Base-by-base conservation (phyloP, 352 stramenopile species). In the Hyaloperonospora brassicae region DNA sequence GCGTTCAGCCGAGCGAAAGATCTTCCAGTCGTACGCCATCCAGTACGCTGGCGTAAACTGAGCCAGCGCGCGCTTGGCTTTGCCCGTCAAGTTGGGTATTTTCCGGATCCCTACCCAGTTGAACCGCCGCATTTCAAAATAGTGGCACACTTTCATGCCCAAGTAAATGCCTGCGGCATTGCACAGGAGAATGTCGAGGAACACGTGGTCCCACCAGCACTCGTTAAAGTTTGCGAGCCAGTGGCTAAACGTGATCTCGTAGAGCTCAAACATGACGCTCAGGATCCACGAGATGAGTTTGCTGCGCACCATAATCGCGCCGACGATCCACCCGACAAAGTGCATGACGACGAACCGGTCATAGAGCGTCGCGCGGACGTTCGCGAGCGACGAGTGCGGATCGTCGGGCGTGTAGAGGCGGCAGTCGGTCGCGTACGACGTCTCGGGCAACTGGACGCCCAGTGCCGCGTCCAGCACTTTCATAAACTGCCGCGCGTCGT, bases 131-230 rank as follows among this genome's bases (percentile, higher is more conserved):
- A 93, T 93, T 59, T 91, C 84, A 44, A 91, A 88, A 72, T 78
- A 91, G 22, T 75, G 78, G 52, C 80, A 91, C 40, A 93, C 80
- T 58, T 87, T 84, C 77, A 93, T 91, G 35, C 84, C 84, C 27
- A 93, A 49, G 68, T 87, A 93, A 53, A 97, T 97, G 49, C 91
- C 91, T 13, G 93, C 74, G 0, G 95, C 76, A 56, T 98, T 98
- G 76, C 89, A 96, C 41, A 87, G 90, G 66, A 97, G 87, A 41
- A 97, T 86, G 58, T 98, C 91, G 45, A 97, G 79, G 52, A 98
- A 89, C 27, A 98, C 47, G 49, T 95, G 87, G 65, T 98, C 91
- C 91, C 91, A 98, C 90, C 90, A 98, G 71, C 91, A 98, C 67
- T 98, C 91, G 59, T 96, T 89, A 61, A 98, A 98, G 69, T 98